Evolutionary conservation across 2,329 filamentous ascomycete species (phyloP).

Genomic region (Teratosphaeria pseudoeucalypti): DNA sequence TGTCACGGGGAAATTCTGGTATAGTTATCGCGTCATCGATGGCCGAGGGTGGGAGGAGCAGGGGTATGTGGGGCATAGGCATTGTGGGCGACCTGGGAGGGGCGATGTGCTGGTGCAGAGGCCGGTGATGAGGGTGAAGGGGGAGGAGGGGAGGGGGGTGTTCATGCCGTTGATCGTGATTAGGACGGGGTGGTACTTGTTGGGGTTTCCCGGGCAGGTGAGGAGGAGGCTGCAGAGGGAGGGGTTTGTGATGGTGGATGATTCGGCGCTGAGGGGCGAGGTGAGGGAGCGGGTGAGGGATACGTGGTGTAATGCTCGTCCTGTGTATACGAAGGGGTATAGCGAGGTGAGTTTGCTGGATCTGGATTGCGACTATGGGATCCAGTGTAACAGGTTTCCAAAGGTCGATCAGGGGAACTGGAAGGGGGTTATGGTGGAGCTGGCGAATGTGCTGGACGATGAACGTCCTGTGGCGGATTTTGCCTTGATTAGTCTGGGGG

Average conservation of each 20-base stretch:
- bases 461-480: not conserved
- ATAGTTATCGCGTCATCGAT: not conserved
- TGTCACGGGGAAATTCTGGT: not conserved
- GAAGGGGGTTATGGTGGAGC: not conserved
- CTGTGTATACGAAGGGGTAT: slow-evolving; percentile 12
- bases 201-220: not conserved
- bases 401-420: not conserved
- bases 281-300: not conserved
- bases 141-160: not conserved
- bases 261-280: not conserved
- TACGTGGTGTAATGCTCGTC: not conserved
- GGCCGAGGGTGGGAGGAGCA: not conserved
- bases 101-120: not conserved
- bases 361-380: not conserved
- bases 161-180: not conserved
- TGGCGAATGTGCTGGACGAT: not conserved
- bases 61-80: not conserved
- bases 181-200: not conserved
- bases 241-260: not conserved
- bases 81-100: not conserved
- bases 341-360: not conserved
- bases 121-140: not conserved
- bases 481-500: not conserved
- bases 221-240: not conserved
- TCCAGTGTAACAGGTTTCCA: not conserved